phyloP scores from a whole-genome alignment of 179 eudicot genomes.

The Nepenthes alata region DNA sequence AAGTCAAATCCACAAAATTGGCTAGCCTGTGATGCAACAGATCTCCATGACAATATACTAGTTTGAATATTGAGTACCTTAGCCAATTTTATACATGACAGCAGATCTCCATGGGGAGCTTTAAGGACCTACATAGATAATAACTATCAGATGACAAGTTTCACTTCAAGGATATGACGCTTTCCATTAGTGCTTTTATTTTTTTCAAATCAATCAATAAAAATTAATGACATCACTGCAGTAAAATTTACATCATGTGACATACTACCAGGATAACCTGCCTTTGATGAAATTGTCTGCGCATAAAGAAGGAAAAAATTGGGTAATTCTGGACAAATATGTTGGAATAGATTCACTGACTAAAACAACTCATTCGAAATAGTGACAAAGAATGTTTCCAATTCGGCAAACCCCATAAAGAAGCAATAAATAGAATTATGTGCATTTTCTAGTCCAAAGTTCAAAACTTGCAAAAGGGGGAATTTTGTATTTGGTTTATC shows the following conservation, averaged over 20 bases:
- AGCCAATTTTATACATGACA: conserved; percentile 90
- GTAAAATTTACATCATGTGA: too few relatives aligned
- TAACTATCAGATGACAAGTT: neutral
- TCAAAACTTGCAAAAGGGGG: neutral
- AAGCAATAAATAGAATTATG: too few relatives aligned
- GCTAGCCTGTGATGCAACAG: neutral
- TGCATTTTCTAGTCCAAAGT: neutral
- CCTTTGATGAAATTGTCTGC: too few relatives aligned
- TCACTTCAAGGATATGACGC: too few relatives aligned
- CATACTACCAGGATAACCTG: neutral
- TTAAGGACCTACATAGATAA: conserved; percentile 45
- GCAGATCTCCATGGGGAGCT: conserved; percentile 88
- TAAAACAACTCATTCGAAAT: neutral
- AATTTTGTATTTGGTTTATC: neutral
- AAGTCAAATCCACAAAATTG: neutral
- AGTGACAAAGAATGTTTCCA: neutral
- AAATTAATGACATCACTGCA: too few relatives aligned
- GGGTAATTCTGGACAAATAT: neutral
- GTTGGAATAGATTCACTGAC: neutral
- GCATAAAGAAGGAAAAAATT: neutral
- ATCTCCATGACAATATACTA: neutral
- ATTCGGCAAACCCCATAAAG: too few relatives aligned
- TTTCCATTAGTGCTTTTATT: neutral
- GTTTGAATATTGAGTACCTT: conserved; percentile 36
- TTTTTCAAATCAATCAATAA: neutral